A percentile compares a stretch with the other conserved stretches of the same genome.
Conservation (phyloP, 2,329 filamentous ascomycete species). For the Leptographium wingfieldii region DNA sequence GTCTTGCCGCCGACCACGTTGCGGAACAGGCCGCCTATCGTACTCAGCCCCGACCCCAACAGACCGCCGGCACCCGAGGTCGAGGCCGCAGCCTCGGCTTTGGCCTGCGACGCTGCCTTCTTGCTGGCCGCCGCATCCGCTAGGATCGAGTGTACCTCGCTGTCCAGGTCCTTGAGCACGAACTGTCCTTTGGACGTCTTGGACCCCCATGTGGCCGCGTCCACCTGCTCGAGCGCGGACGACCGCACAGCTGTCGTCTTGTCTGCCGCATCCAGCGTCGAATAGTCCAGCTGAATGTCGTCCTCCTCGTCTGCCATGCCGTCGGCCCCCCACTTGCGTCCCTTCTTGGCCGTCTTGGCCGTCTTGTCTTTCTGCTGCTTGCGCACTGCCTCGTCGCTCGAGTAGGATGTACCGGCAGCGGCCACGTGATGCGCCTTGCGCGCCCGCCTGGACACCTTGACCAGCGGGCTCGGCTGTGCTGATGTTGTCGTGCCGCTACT, state of each 20-base stretch:
- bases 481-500: constrained; percentile 36
- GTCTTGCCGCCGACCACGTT: constrained; percentile 94
- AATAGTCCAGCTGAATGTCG: constrained; percentile 79
- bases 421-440: constrained; percentile 54
- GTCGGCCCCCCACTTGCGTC: constrained; percentile 84
- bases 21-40: constrained; percentile 78
- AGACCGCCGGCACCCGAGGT: constrained; percentile 38
- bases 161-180: constrained; percentile 81
- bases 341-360: constrained; percentile 59
- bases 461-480: constrained; percentile 60
- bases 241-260: constrained; percentile 24
- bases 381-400: constrained; percentile 62
- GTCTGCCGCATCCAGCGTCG: constrained; percentile 37
- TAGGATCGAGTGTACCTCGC: constrained; percentile 85
- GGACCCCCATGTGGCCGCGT: constrained; percentile 71
- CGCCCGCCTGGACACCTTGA: constrained; percentile 68
- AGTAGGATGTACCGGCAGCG: constrained; percentile 48
- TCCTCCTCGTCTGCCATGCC: constrained; percentile 78
- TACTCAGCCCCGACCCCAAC: constrained; percentile 66
- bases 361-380: constrained; percentile 25
- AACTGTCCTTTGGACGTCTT: constrained; percentile 89
- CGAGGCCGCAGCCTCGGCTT: constrained; percentile 22
- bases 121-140: constrained; percentile 50
- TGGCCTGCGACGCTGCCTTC: constrained; percentile 21
- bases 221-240: constrained; percentile 58